Evolutionary conservation across 2,329 filamentous ascomycete species (phyloP).

Genomic region (Paecilomyces formosus): DNA sequence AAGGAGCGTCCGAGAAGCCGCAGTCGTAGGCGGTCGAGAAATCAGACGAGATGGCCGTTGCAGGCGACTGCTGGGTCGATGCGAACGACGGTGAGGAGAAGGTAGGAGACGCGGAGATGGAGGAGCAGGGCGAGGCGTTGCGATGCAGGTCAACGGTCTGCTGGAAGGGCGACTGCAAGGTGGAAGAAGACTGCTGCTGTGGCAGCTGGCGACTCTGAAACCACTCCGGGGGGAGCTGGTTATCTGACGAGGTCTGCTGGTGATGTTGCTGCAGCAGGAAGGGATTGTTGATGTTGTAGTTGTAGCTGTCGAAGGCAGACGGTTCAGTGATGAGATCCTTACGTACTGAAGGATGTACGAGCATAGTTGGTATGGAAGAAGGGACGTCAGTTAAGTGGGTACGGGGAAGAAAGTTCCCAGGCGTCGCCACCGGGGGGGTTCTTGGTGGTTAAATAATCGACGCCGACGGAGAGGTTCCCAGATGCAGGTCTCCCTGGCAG

Average conservation of each 20-base stretch:
- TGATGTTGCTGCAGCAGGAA: conserved; percentile 10
- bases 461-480: neutral
- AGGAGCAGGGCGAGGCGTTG: conserved; percentile 30
- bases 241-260: conserved; percentile 25
- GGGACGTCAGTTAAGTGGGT: conserved; percentile 16
- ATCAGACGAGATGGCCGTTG: conserved; percentile 17
- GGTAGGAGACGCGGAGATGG: conserved; percentile 22
- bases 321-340: conserved; percentile 36
- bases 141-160: conserved; percentile 17
- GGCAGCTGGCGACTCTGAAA: conserved; percentile 8
- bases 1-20: conserved; percentile 27
- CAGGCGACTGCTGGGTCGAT: conserved; percentile 16
- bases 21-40: conserved; percentile 18
- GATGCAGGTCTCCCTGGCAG: neutral
- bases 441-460: neutral
- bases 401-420: neutral
- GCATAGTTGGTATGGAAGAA: conserved; percentile 24
- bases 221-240: conserved; percentile 26
- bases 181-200: conserved; percentile 12
- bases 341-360: conserved; percentile 31
- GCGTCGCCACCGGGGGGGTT: neutral
- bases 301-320: conserved; percentile 16
- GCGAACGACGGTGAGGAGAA: conserved; percentile 23
- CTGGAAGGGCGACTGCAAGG: conserved; percentile 24
- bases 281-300: conserved; percentile 15